phyloP scores from a whole-genome alignment of 2,329 filamentous ascomycete genomes.

The Pseudogymnoascus sp. region DNA sequence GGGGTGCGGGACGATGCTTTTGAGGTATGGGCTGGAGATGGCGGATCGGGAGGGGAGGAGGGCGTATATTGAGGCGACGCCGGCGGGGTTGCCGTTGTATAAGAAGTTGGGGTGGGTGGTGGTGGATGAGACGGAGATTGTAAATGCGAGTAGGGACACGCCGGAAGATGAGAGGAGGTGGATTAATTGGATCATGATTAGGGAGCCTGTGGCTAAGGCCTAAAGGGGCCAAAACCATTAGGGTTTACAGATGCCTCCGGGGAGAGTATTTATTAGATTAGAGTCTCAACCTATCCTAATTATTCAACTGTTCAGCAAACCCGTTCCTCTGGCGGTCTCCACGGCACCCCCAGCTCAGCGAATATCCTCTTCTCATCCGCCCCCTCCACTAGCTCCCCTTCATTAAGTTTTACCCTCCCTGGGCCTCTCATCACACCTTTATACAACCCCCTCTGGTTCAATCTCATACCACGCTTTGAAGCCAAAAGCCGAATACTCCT shows the following conservation, averaged over 20 bases:
- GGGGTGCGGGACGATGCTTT: conserved; percentile 30
- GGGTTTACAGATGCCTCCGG: not conserved
- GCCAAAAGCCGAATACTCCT: conserved; percentile 73
- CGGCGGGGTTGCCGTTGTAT: conserved; percentile 31
- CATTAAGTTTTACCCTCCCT: conserved; percentile 50
- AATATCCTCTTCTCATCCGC: conserved; percentile 73
- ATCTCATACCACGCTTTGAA: conserved; percentile 67
- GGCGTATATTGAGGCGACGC: conserved; percentile 34
- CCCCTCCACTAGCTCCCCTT: conserved; percentile 65
- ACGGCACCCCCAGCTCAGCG: conserved; percentile 71
- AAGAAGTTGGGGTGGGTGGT: conserved; percentile 32
- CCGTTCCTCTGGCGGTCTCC: conserved; percentile 67
- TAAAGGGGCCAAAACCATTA: not conserved
- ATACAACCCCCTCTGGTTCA: conserved; percentile 79
- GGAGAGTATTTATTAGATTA: not conserved
- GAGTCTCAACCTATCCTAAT: not conserved
- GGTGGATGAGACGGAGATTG: conserved; percentile 26
- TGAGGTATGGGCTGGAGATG: conserved; percentile 30
- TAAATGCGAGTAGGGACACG: conserved; percentile 22
- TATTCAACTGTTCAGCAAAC: conserved; percentile 47
- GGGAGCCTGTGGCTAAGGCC: conserved; percentile 19
- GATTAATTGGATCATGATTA: conserved; percentile 24
- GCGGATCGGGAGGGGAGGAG: conserved; percentile 30
- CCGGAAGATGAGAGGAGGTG: conserved; percentile 17
- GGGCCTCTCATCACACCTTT: conserved; percentile 55